phyloP scores from a whole-genome alignment of 768 basidiomycete genomes.

The Crassisporium funariophilum region DNA sequence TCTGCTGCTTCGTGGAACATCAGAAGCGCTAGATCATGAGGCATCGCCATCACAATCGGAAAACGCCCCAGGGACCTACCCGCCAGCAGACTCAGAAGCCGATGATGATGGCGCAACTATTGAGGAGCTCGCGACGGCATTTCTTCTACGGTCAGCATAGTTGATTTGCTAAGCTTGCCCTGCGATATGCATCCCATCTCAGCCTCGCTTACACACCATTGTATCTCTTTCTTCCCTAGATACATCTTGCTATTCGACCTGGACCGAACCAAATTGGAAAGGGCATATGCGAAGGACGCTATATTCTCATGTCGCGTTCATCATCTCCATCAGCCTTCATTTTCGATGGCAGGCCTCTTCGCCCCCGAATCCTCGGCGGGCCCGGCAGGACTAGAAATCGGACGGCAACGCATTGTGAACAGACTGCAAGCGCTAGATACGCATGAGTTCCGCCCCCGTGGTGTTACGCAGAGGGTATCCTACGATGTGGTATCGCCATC shows the following conservation, averaged over 20 bases:
- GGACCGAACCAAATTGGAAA: conserved; percentile 22
- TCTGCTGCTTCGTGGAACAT: neutral
- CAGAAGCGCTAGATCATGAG: neutral
- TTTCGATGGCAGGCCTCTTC: conserved; percentile 15
- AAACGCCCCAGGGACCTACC: neutral
- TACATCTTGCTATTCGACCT: conserved; percentile 30
- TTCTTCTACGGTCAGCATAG: neutral
- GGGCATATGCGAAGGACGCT: conserved; percentile 30
- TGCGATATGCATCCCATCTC: neutral
- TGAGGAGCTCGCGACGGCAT: neutral
- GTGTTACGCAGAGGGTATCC: conserved; percentile 11
- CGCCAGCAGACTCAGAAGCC: neutral
- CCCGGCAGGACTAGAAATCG: conserved; percentile 13
- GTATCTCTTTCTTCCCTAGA: conserved; percentile 5
- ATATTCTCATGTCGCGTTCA: conserved; percentile 28
- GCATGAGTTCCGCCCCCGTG: conserved; percentile 26
- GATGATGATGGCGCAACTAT: neutral
- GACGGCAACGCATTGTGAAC: conserved; percentile 16
- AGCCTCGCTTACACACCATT: neutral
- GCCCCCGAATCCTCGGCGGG: too few relatives aligned
- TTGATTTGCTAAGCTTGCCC: neutral
- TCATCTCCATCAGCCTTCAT: conserved; percentile 11
- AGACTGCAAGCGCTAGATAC: conserved; percentile 14
- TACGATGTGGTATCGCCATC: conserved; percentile 25
- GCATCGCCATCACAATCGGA: neutral